Evolutionary conservation across 768 basidiomycete species (phyloP).

Genomic region (Hericium alpestre): DNA sequence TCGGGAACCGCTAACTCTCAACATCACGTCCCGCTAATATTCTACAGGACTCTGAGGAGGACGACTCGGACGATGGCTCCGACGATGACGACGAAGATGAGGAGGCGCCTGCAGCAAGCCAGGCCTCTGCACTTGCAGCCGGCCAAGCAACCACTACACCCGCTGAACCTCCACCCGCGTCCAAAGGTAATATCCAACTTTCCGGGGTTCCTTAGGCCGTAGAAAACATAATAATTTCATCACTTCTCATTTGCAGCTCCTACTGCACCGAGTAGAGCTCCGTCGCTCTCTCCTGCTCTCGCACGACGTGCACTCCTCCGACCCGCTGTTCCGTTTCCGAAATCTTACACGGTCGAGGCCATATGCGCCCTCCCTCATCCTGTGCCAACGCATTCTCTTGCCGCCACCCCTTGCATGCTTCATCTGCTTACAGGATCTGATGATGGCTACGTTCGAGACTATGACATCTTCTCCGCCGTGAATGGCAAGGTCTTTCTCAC

Average conservation of each 20-base stretch:
- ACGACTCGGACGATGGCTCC: conserved; percentile 24
- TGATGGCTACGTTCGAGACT: conserved; percentile 88
- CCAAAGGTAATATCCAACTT: conserved; percentile 4
- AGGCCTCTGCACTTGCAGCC: conserved; percentile 7
- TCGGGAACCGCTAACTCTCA: background rate
- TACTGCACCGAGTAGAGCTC: conserved; percentile 29
- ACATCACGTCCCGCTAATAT: no score
- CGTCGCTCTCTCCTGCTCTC: conserved; percentile 38
- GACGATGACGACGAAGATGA: conserved; percentile 36
- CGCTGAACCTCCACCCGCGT: conserved; percentile 13
- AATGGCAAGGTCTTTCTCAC: conserved; percentile 83
- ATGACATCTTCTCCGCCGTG: conserved; percentile 81
- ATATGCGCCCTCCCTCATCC: conserved; percentile 88
- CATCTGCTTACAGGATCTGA: conserved; percentile 86
- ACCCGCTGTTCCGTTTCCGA: conserved; percentile 27
- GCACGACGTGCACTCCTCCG: conserved; percentile 38
- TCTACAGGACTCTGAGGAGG: conserved; percentile 12
- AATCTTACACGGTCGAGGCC: conserved; percentile 79
- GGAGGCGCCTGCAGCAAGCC: conserved; percentile 38
- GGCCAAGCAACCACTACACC: conserved; percentile 18
- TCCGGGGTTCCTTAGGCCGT: no score
- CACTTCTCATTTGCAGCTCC: conserved; percentile 23
- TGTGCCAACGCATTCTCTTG: conserved; percentile 78
- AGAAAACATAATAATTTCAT: background rate
- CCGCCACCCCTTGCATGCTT: conserved; percentile 76